Conservation (phyloP, 768 basidiomycete genomes). For the Lentinula guzmanii region DNA sequence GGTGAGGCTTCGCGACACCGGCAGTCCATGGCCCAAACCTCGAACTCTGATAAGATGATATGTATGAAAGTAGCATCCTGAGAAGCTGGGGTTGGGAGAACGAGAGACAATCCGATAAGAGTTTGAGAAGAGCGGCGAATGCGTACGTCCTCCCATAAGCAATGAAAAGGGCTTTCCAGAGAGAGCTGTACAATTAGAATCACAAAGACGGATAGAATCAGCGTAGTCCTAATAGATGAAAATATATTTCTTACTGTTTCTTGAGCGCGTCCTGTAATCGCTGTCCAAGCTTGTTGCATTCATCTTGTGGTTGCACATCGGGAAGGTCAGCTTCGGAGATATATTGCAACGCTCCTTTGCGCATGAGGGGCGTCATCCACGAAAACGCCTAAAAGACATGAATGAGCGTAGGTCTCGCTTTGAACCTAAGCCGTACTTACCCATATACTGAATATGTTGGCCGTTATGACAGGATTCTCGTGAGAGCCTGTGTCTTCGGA, state of each 20-base stretch:
- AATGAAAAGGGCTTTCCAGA: slow-evolving; percentile 69
- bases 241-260: slow-evolving; percentile 43
- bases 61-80: slow-evolving; percentile 72
- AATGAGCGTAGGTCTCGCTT: not conserved
- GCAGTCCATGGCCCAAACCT: slow-evolving; percentile 26
- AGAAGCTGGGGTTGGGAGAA: slow-evolving; percentile 89
- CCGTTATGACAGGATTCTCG: slow-evolving; percentile 69
- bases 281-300: slow-evolving; percentile 61
- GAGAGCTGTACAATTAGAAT: slow-evolving; percentile 29
- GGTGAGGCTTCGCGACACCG: slow-evolving; percentile 22
- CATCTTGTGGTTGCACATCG: slow-evolving; percentile 59
- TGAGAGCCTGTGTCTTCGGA: slow-evolving; percentile 27
- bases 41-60: slow-evolving; percentile 65
- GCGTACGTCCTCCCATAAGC: slow-evolving; percentile 79
- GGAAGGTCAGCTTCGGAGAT: slow-evolving; percentile 88
- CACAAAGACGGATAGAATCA: too few species aligned
- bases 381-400: slow-evolving; percentile 49
- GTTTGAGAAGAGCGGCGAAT: slow-evolving; percentile 57
- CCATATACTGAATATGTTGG: slow-evolving; percentile 79
- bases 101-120: slow-evolving; percentile 72
- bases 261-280: slow-evolving; percentile 57
- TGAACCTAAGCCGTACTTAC: slow-evolving; percentile 20
- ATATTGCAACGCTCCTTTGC: slow-evolving; percentile 54
- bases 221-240: not conserved
- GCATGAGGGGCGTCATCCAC: slow-evolving; percentile 83